Evolutionary conservation across 805 yeast species (phyloP).

Genomic region (Cyberlindnera galapagoensis): DNA sequence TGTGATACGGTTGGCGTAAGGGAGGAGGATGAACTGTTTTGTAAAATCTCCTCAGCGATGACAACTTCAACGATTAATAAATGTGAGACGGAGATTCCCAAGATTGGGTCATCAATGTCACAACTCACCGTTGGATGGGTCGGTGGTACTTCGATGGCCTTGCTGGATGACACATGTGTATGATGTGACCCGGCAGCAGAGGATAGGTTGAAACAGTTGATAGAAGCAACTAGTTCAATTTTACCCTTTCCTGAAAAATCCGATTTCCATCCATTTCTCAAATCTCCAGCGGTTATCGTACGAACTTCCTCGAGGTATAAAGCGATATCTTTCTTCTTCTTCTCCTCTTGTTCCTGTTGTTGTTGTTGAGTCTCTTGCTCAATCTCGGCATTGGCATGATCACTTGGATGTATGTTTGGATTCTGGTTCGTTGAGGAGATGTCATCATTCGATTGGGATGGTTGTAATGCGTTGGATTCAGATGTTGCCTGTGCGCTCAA

Average conservation of each 20-base stretch:
- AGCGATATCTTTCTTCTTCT: constrained; percentile 28
- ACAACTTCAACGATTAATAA: constrained; percentile 77
- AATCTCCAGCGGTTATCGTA: constrained; percentile 69
- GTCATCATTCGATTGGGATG: constrained; percentile 9
- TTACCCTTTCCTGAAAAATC: constrained; percentile 77
- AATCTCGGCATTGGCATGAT: constrained; percentile 27
- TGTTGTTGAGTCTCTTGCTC: constrained; percentile 19
- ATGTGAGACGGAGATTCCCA: constrained; percentile 75
- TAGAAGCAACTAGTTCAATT: constrained; percentile 72
- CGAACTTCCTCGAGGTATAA: constrained; percentile 68
- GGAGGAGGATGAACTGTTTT: constrained; percentile 29
- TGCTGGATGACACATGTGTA: constrained; percentile 37
- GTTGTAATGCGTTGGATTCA: constrained; percentile 4
- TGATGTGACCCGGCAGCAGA: constrained; percentile 45
- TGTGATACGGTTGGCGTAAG: constrained; percentile 27
- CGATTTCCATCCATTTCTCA: constrained; percentile 92
- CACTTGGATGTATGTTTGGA: constrained; percentile 23
- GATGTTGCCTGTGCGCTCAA: constrained; percentile 5
- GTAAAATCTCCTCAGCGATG: constrained; percentile 85
- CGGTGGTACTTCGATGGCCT: constrained; percentile 23
- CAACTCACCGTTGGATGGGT: constrained; percentile 53
- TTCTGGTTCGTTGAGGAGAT: constrained; percentile 7
- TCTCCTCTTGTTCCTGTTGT: constrained; percentile 21
- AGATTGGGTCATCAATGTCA: constrained; percentile 74
- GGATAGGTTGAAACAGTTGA: constrained; percentile 51